Evolutionary conservation across 345 rosid species (phyloP), one percentile per base, ranked within the genome.

Genomic region (Lumnitzera racemosa): DNA sequence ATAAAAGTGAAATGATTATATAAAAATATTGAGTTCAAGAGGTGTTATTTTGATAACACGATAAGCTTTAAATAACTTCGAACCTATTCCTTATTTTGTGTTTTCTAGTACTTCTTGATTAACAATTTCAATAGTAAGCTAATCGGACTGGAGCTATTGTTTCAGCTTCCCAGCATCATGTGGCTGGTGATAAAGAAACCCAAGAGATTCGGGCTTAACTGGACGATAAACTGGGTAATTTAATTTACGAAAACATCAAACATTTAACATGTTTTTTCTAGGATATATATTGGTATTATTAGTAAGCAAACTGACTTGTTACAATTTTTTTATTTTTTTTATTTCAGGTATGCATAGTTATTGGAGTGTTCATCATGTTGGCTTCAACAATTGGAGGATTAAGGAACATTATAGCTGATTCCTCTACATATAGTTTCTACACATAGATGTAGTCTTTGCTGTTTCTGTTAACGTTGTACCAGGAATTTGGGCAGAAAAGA

Each of bases 171-270:
- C 12, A 72, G 97, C 63, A 69, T 94, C 27, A 89, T 89, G 87
- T 92, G 99, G 99, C 75, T 89, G 72, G 69, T 78, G 54, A 80
- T 89, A 83, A 89, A 81, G 91, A 94, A 87, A 70, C 99, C 99
- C 57, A 76, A 67, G 59, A 81, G 86, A 76, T 87, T 78, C 70
- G 74, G 95, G 73, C 12, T 57, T 69, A 79, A 71, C 23, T 91
- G 98, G 99, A 68, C 86, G 67, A 68, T 79, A 75, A 92, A 92
- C 59, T 92, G 99, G 99, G 99, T 89, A 92, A 74, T 57, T 15
- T 29, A 46, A 48, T 62, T 17, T 24, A 11, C 29, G n/a, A 14
- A 13, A 24, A 16, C 50, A 1, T 2, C 16, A 29, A 15, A 54
- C 17, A 27, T 9, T 20, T 53, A 53, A 16, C 25, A 14, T 20